A percentile compares a stretch with the other conserved stretches of the same genome.
phyloP scores from a whole-genome alignment of 2,329 filamentous ascomycete species.

The Balansia obtecta region DNA sequence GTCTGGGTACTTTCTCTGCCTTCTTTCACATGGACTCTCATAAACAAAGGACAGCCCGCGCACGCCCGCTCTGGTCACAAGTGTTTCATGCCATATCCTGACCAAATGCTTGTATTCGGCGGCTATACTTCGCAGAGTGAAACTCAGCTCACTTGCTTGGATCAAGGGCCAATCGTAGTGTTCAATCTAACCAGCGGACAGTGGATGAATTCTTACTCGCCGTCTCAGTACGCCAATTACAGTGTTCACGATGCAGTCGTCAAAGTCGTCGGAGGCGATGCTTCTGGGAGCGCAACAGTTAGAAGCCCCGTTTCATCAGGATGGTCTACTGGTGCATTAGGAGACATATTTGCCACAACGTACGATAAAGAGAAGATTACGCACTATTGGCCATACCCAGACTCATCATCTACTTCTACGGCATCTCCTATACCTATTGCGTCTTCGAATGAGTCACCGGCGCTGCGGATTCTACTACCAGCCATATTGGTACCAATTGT shows the following conservation, averaged over 20 bases:
- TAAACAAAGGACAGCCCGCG: constrained; percentile 30
- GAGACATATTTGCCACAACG: constrained; percentile 36
- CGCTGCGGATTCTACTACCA: constrained; percentile 6
- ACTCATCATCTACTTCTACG: constrained; percentile 5
- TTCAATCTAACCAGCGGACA: constrained; percentile 60
- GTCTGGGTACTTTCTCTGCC: constrained; percentile 75
- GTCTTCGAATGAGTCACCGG: not conserved
- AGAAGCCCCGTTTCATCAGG: constrained; percentile 48
- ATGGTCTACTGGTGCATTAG: constrained; percentile 39
- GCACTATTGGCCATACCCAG: constrained; percentile 48
- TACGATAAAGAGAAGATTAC: constrained; percentile 46
- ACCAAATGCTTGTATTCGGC: constrained; percentile 69
- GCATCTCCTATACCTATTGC: not conserved
- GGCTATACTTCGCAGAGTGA: constrained; percentile 38
- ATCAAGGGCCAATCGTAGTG: constrained; percentile 42
- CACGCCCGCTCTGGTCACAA: constrained; percentile 60
- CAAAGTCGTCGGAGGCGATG: constrained; percentile 53
- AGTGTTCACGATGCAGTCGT: constrained; percentile 53
- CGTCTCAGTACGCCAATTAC: constrained; percentile 51
- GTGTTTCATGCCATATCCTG: constrained; percentile 63
- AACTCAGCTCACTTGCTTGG: constrained; percentile 29
- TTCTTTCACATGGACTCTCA: constrained; percentile 63
- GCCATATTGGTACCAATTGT: constrained; percentile 8
- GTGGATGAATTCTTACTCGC: constrained; percentile 62
- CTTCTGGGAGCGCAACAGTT: constrained; percentile 55